Percentiles rank a stretch among this genome's conserved stretches.
Conservation (phyloP, 2,329 filamentous ascomycete genomes). For the Ampelomyces quisqualis region DNA sequence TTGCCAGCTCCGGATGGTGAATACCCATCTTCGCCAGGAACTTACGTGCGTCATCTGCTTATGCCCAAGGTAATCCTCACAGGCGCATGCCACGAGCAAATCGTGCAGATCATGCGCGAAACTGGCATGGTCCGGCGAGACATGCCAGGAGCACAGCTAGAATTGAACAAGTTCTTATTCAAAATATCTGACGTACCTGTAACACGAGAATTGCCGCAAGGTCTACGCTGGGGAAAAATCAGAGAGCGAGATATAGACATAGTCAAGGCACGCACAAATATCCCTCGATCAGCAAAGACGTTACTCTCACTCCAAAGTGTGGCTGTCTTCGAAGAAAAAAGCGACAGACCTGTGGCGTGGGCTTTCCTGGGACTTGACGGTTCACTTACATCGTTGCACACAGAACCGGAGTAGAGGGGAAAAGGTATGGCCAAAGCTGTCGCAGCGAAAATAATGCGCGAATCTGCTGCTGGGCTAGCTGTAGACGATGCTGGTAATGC, state of each 20-base stretch:
- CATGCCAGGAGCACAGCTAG: conserved; percentile 31
- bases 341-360: conserved; percentile 61
- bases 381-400: conserved; percentile 62
- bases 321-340: conserved; percentile 48
- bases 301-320: conserved; percentile 44
- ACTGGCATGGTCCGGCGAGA: conserved; percentile 29
- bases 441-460: conserved; percentile 58
- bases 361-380: conserved; percentile 63
- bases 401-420: conserved; percentile 60
- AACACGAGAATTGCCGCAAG: conserved; percentile 45
- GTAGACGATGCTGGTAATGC: conserved; percentile 47
- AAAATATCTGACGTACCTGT: conserved; percentile 49
- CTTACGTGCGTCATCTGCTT: conserved; percentile 38
- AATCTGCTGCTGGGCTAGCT: conserved; percentile 39
- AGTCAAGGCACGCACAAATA: conserved; percentile 51
- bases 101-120: conserved; percentile 26
- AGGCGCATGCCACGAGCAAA: conserved; percentile 45
- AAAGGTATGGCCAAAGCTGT: conserved; percentile 64
- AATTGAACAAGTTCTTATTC: conserved; percentile 61
- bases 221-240: conserved; percentile 59
- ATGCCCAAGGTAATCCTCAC: conserved; percentile 45
- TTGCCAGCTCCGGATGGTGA: conserved; percentile 19
- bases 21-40: conserved; percentile 21
- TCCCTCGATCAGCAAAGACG: conserved; percentile 57
- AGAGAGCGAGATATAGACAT: conserved; percentile 55